Percentiles rank a stretch among this genome's conserved stretches.
Conservation (phyloP, 306 rosid species). For the Senna tora region DNA sequence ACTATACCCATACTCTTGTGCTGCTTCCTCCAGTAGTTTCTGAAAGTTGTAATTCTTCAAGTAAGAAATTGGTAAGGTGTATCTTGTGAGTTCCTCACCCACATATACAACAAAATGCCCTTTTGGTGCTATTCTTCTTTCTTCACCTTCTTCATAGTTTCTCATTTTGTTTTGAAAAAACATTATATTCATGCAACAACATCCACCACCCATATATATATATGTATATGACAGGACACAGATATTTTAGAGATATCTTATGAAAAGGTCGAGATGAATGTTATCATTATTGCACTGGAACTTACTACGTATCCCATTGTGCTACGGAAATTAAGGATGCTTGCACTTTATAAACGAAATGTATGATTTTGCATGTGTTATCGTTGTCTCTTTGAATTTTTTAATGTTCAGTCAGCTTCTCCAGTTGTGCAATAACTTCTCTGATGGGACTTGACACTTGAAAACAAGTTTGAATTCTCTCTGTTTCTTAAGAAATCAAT, state of each 20-base stretch:
- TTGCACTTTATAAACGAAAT: background rate
- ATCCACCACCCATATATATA: background rate
- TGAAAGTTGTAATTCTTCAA: conserved; percentile 44
- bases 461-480: no score
- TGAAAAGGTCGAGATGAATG: background rate
- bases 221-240: background rate
- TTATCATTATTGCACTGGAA: background rate
- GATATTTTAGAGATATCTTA: background rate
- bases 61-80: conserved; percentile 39
- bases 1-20: conserved; percentile 41
- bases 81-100: conserved; percentile 47
- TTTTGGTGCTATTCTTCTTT: conserved; percentile 42
- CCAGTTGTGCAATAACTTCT: background rate
- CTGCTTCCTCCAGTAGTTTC: conserved; percentile 45
- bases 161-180: conserved; percentile 21
- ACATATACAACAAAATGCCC: conserved; percentile 54
- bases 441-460: background rate
- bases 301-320: background rate
- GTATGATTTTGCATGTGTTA: background rate
- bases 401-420: background rate
- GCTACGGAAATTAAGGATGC: background rate
- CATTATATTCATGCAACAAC: background rate
- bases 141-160: conserved; percentile 1
- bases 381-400: background rate
- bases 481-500: no score